A percentile compares a stretch with the other conserved stretches of the same genome.
phyloP scores from a whole-genome alignment of 371 early-diverging fungal species.

The Coemansia sp. region DNA sequence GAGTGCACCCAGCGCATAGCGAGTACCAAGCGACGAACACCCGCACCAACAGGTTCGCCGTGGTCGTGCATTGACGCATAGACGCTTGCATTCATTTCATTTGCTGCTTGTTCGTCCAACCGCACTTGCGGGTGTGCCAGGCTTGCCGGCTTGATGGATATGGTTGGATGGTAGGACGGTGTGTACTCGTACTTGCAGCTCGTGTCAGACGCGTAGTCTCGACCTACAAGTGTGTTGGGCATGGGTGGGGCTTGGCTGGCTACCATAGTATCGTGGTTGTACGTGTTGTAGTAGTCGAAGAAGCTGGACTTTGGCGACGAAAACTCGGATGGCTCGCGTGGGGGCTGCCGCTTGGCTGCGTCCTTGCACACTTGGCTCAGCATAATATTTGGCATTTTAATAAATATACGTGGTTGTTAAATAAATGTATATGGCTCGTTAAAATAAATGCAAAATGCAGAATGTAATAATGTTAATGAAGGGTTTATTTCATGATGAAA shows the following conservation, averaged over 20 bases:
- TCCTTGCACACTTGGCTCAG: slow-evolving; percentile 11
- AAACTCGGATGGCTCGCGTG: not conserved
- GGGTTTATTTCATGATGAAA: not conserved
- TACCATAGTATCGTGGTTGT: not conserved
- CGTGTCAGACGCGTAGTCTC: not conserved
- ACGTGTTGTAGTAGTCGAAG: not conserved
- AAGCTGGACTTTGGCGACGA: not conserved
- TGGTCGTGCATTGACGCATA: not conserved
- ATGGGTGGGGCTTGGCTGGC: not conserved
- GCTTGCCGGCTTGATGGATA: not conserved
- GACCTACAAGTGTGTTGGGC: not conserved
- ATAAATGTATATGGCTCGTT: not conserved
- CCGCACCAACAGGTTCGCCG: not conserved
- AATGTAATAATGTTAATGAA: not conserved
- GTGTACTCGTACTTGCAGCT: not conserved
- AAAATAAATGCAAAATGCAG: not conserved
- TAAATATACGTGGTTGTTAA: not conserved
- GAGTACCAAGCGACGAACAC: not conserved
- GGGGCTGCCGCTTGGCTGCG: not conserved
- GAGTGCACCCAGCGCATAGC: slow-evolving; percentile 24
- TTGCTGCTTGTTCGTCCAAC: not conserved
- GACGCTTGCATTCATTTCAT: not conserved
- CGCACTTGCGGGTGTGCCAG: not conserved
- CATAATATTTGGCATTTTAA: slow-evolving; percentile 4
- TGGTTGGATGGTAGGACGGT: not conserved